Conservation (phyloP, 257 asterid genomes). For the Lavandula angustifolia region DNA sequence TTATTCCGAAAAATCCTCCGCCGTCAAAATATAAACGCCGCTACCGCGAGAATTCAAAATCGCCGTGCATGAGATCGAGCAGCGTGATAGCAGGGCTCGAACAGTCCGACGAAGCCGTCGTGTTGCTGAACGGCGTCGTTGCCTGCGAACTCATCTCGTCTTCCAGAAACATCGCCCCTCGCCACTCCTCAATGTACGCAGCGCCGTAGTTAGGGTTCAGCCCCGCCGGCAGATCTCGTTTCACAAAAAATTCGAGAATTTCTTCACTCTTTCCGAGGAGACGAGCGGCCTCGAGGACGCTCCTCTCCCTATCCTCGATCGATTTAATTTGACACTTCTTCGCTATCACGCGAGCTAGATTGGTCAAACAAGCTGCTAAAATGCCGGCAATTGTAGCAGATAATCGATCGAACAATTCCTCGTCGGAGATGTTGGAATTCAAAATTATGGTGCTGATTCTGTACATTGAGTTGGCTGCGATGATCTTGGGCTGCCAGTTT, state of each 20-base stretch:
- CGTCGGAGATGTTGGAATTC: conserved; percentile 14
- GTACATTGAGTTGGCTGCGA: conserved; percentile 53
- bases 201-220: conserved; percentile 29
- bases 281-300: conserved; percentile 39
- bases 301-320: conserved; percentile 41
- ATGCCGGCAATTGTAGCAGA: conserved; percentile 39
- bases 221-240: conserved; percentile 24
- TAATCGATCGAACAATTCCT: conserved; percentile 28
- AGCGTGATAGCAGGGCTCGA: no score
- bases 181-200: conserved; percentile 39
- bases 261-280: conserved; percentile 40
- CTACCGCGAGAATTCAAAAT: no score
- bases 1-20: no score
- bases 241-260: conserved; percentile 21
- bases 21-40: no score
- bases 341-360: conserved; percentile 32
- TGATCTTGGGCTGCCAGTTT: conserved; percentile 36
- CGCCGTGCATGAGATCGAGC: no score
- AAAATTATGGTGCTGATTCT: conserved; percentile 16
- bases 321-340: conserved; percentile 38
- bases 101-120: background rate
- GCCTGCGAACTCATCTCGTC: background rate
- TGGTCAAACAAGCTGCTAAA: conserved; percentile 39
- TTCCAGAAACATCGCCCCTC: conserved; percentile 1
- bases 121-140: background rate